phyloP scores from a whole-genome alignment of 2,329 filamentous ascomycete genomes.

The Didymosphaeria variabile region DNA sequence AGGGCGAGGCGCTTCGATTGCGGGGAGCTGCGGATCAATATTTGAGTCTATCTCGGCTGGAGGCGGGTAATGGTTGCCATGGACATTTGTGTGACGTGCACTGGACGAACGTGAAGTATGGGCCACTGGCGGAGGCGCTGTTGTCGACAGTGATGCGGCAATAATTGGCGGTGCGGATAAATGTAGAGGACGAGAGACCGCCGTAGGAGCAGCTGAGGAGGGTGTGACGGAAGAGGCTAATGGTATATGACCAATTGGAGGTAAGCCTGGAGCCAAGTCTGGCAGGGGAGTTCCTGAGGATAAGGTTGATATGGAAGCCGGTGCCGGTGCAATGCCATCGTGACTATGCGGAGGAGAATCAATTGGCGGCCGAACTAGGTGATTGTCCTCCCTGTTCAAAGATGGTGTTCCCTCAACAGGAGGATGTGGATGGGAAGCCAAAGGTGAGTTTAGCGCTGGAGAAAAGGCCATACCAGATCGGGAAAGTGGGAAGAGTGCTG shows the following conservation, averaged over 20 bases:
- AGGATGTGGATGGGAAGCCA: constrained; percentile 5
- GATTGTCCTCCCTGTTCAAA: background rate
- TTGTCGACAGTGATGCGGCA: constrained; percentile 5
- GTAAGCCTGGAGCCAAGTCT: background rate
- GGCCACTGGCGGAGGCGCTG: background rate
- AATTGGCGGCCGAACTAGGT: background rate
- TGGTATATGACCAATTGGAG: background rate
- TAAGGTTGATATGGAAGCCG: background rate
- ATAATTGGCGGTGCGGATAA: background rate
- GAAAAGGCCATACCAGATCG: constrained; percentile 7
- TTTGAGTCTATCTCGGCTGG: background rate
- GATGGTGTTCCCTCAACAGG: background rate
- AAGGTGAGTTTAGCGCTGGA: constrained; percentile 10
- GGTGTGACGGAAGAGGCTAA: background rate
- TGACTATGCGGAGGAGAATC: background rate
- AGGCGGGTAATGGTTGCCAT: background rate
- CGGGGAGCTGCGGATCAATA: background rate
- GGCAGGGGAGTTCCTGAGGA: background rate
- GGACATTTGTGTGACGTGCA: background rate
- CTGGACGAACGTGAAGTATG: background rate
- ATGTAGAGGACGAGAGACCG: background rate
- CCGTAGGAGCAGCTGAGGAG: background rate
- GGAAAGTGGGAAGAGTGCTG: background rate
- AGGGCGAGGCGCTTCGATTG: background rate
- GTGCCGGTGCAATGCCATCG: background rate